These are phyloP conservation scores for Suillus brevipes DNA, from an alignment of 768 basidiomycete species.

Conservation along the genomic window DNA sequence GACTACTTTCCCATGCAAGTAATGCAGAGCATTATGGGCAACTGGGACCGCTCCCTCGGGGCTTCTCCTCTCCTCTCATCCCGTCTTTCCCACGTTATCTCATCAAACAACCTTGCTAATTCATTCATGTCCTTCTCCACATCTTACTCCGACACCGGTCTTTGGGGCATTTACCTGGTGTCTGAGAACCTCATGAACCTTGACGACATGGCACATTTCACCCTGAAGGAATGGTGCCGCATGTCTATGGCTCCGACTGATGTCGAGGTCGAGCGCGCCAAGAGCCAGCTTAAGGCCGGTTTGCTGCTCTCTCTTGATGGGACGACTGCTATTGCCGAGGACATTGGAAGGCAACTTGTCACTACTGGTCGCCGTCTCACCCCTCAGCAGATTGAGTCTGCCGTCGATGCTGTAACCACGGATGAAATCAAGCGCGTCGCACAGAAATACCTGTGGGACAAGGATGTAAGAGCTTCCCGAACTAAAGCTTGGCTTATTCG, in stretches of 20 bases:
- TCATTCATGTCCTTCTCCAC: slow-evolving; percentile 99
- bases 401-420: slow-evolving; percentile 84
- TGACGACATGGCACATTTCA: slow-evolving; percentile 93
- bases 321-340: slow-evolving; percentile 96
- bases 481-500: slow-evolving; percentile 3
- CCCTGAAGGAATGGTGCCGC: slow-evolving; percentile 91
- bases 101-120: slow-evolving; percentile 94
- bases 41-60: slow-evolving; percentile 98
- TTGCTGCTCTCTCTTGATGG: slow-evolving; percentile 90
- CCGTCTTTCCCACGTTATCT: slow-evolving; percentile 87
- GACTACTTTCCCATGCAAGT: slow-evolving; percentile 99
- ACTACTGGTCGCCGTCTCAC: slow-evolving; percentile 89
- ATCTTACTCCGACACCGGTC: slow-evolving; percentile 96
- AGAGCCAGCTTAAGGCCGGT: slow-evolving; percentile 97
- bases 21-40: slow-evolving; percentile 96
- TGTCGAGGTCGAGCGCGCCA: slow-evolving; percentile 93
- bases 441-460: slow-evolving; percentile 96
- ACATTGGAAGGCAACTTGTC: slow-evolving; percentile 96
- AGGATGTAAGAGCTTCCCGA: slow-evolving; percentile 62
- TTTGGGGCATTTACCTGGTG: slow-evolving; percentile 98
- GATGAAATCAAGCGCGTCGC: slow-evolving; percentile 94
- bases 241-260: slow-evolving; percentile 87
- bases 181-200: slow-evolving; percentile 93
- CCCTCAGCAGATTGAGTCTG: slow-evolving; percentile 90
- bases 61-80: slow-evolving; percentile 88